Conservation (phyloP, 1,284 basidiomycete genomes). For the Laetiporus sulphureus region DNA sequence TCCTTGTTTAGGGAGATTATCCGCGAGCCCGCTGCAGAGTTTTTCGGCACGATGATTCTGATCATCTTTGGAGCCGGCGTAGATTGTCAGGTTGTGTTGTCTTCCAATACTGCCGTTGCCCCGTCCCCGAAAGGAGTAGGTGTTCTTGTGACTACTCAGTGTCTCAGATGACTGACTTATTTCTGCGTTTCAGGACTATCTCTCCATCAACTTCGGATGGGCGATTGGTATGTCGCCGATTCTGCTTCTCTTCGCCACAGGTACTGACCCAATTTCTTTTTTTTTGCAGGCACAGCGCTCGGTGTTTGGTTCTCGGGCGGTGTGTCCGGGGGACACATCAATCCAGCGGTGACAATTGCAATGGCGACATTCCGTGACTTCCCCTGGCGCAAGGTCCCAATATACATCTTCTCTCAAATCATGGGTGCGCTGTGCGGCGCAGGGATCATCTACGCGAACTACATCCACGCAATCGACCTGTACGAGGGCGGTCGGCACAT, state of each 20-base stretch:
- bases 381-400: slow-evolving; percentile 74
- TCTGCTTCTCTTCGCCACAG: slow-evolving; percentile 1
- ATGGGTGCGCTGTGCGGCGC: slow-evolving; percentile 67
- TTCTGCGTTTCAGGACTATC: slow-evolving; percentile 36
- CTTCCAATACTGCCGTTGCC: slow-evolving; percentile 43
- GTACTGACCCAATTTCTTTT: neutral
- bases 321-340: slow-evolving; percentile 73
- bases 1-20: slow-evolving; percentile 31
- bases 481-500: slow-evolving; percentile 56
- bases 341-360: slow-evolving; percentile 72
- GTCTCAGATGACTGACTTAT: slow-evolving; percentile 3
- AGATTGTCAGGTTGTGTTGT: slow-evolving; percentile 57
- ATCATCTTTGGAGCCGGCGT: slow-evolving; percentile 62
- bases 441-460: slow-evolving; percentile 68
- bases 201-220: slow-evolving; percentile 63
- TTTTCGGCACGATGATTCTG: slow-evolving; percentile 60
- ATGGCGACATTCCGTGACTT: slow-evolving; percentile 67
- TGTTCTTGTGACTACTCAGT: slow-evolving; percentile 11
- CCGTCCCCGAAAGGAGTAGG: slow-evolving; percentile 56
- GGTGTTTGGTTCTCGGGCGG: slow-evolving; percentile 64
- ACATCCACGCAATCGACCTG: slow-evolving; percentile 67
- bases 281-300: slow-evolving; percentile 37
- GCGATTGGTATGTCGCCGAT: slow-evolving; percentile 40
- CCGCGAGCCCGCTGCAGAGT: slow-evolving; percentile 63
- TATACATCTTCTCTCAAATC: slow-evolving; percentile 65